A percentile compares a stretch with the other conserved stretches of the same genome.
phyloP scores from a whole-genome alignment of 2,329 filamentous ascomycete genomes.

The Cyphellophora europaea region DNA sequence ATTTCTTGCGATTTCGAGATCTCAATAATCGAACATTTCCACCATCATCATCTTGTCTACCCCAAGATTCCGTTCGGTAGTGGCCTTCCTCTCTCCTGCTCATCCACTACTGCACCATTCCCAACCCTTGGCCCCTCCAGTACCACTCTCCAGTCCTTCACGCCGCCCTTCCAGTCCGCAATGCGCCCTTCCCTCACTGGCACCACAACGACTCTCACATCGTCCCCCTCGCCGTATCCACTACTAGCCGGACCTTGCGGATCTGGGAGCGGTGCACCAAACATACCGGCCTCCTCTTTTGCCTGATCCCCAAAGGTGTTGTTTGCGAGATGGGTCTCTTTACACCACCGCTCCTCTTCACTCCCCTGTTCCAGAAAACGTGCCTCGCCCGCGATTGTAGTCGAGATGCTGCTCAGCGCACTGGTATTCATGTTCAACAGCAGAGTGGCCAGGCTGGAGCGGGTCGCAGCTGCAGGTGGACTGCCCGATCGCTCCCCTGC shows the following conservation, averaged over 20 bases:
- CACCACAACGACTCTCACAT: conserved; percentile 81
- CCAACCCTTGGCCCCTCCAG: not conserved
- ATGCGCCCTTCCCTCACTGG: conserved; percentile 76
- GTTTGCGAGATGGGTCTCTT: conserved; percentile 75
- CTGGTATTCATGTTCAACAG: conserved; percentile 87
- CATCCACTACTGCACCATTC: not conserved
- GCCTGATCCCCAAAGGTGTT: conserved; percentile 66
- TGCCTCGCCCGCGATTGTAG: conserved; percentile 87
- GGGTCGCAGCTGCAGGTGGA: conserved; percentile 50
- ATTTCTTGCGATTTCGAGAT: no score
- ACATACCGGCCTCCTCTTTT: conserved; percentile 36
- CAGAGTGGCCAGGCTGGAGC: conserved; percentile 70
- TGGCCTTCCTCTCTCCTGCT: not conserved
- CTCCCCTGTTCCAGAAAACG: conserved; percentile 62
- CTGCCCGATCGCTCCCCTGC: conserved; percentile 50
- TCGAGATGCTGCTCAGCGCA: conserved; percentile 77
- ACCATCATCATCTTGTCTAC: no score
- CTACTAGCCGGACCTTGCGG: conserved; percentile 24
- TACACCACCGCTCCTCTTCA: conserved; percentile 77
- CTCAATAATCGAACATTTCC: no score
- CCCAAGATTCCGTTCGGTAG: not conserved
- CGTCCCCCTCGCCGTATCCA: conserved; percentile 68
- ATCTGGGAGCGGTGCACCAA: conserved; percentile 26
- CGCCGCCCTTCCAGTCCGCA: conserved; percentile 90
- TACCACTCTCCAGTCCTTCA: conserved; percentile 60